Base-by-base conservation (phyloP, 805 yeast species). In the Metschnikowia lachancei region DNA sequence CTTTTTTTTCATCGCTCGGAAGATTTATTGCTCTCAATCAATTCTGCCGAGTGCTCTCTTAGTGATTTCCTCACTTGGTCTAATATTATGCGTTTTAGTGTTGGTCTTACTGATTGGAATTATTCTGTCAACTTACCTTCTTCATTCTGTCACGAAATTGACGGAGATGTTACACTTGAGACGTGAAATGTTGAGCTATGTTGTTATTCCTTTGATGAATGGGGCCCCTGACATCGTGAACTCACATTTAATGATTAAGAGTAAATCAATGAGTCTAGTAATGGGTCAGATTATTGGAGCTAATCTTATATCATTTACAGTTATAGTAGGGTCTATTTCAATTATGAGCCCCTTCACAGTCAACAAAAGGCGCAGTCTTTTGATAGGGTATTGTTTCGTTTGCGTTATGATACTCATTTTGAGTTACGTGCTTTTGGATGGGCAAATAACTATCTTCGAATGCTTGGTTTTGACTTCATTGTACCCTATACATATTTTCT, bases 251-350 rank as follows among this genome's bases (percentile, higher is more conserved):
- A 59, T 67, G 6, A 52, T 70, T 16, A 47, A 53, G 14, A 50
- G 62, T 8, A 54, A 61, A 16, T 60, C 70, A 2, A 49, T 62
- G 1, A 72, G 68, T 31, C 50, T 70, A 17, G 67, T 68, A 3
- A 46, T 70, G 26, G 75, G 75, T 3, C 74, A 70, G 47, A 49
- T 68, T 6, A 56, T 69, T 5, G 75, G 76, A 1, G 63, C 71
- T 2, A 61, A 59, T 11, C 45, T 66, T 2, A 63, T 70, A 11
- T 60, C 65, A 35, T 60, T 68, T 41, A 61, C 69, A 1, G 49
- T 70, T 1, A 59, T 67, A 1, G 55, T 70, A n/a, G 75, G 75
- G 0, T 24, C 61, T 5, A 70, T 70, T 12, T 48, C 52, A 9
- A 51, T 47, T 26, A 55, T 43, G 40, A 47, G 48, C 8, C 67